phyloP scores from a whole-genome alignment of 148 eudicot genomes.

The Cornus controversa region DNA sequence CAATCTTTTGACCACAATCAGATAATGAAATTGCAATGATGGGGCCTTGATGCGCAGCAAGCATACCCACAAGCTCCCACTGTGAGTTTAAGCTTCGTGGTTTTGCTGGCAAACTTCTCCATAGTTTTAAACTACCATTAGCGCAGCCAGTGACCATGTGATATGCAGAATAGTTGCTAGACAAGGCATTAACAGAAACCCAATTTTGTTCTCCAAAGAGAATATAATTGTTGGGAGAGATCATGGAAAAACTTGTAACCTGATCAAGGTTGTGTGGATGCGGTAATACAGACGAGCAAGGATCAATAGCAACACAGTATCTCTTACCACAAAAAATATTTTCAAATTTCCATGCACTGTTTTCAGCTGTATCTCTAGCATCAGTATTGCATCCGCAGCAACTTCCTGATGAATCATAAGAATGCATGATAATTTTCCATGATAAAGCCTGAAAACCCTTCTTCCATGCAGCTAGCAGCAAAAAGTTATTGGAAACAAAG shows the following conservation, averaged over 20 bases:
- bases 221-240: constrained; percentile 40
- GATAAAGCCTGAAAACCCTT: constrained; percentile 57
- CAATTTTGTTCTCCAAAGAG: constrained; percentile 30
- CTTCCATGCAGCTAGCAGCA: constrained; percentile 67
- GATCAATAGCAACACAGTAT: constrained; percentile 49
- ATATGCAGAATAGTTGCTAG: constrained; percentile 38
- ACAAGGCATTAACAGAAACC: constrained; percentile 31
- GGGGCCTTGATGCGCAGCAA: constrained; percentile 59
- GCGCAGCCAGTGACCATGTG: constrained; percentile 77
- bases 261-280: constrained; percentile 44
- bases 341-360: constrained; percentile 34
- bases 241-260: constrained; percentile 60
- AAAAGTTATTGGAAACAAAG: constrained; percentile 36
- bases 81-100: constrained; percentile 29
- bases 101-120: constrained; percentile 59
- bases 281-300: constrained; percentile 60
- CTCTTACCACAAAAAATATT: constrained; percentile 54
- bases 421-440: constrained; percentile 68
- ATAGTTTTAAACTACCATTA: constrained; percentile 76
- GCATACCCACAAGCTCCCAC: constrained; percentile 84
- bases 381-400: constrained; percentile 22
- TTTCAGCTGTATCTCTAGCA: constrained; percentile 22
- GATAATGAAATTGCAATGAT: constrained; percentile 50
- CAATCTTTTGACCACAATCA: constrained; percentile 78
- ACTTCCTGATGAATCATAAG: constrained; percentile 38